Evolutionary conservation across 192 early-diverging fungal genomes (phyloP), one percentile per base, ranked within the genome.

Genomic region (Mortierella antarctica): DNA sequence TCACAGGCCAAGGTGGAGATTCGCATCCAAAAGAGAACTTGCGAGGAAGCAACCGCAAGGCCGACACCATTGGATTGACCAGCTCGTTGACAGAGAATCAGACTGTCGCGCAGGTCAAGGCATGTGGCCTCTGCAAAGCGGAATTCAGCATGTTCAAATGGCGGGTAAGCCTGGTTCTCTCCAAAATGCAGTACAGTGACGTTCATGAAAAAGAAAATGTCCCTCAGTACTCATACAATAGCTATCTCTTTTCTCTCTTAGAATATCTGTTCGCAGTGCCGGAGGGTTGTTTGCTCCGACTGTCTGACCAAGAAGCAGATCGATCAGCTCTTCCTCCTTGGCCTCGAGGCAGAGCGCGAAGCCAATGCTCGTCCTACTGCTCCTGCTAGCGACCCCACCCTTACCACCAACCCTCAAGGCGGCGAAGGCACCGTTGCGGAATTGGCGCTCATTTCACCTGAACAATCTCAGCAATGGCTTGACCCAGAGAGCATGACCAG

Each of bases 261-360:
- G 74, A 72, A 83, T 59, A 58, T 67, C 20, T 83, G 82, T 53
- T 73, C 70, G 10, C 67, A 75, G 56, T 83, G 82, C 41, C 74
- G 69, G 5, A 57, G 64, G 52, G 65, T 71, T 10, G 85, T 86
- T 4, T 86, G 85, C 42, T 71, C 80, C 0, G 80, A 73, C 46
- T 86, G 85, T 56, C 46, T 86, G 62, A 86, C 85, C 44, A 86
- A 86, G 57, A 82, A 79, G 59, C 75, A 82, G 18, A 74, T 82
- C 55, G 80, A 85, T 56, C 78, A 71, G 0, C 53, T 80, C 51
- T 71, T 80, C 59, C 57, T 80, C 1, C 44, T 80, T 2, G 70
- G 70, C 9, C 65, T 80, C 6, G 63, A 80, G 20, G 77, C 65
- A 7, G 77, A 80, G 61, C 64, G 70, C n/a, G 65, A 72, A 17